Evolutionary conservation across 73 alveolate species (phyloP), one percentile per base, ranked within the genome.

Genomic region (Paramecium octaurelia): DNA sequence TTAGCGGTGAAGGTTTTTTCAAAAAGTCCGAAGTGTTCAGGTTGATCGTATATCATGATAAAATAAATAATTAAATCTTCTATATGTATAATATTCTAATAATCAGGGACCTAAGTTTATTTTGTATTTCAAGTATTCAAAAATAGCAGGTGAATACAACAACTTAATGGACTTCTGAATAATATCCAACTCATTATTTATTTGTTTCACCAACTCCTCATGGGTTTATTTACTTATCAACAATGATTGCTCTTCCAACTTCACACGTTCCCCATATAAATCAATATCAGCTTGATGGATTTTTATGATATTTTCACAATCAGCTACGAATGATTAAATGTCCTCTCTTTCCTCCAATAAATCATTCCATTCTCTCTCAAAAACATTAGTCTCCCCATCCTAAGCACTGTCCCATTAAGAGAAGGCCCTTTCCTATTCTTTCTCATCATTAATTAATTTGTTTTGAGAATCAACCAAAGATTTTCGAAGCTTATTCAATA

Each of bases 1-100:
- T 80, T 80, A 7, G 70, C 46, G 6, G 91, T 80, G 20, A 80
- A 4, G 4, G 48, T 80, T 64, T 80, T 80, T 35, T 80, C 91
- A 80, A 40, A 43, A 20, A 48, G 46, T 12, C 91, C 91, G 34
- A 80, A 80, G 75, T 80, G 91, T 80, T 80, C 91, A 18, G 91
- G 91, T 80, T 80, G 73, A 80, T 80, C 91, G 91, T 80, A 80
- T 3, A 80, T 80, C 91, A 80, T 80, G 31, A 43, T 40, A 80
- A 43, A 43, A 80, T 31, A 24, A 80, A 44, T 73, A 36, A 73
- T 73, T 73, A 73, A 73, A 73, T 73, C 87, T 73, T 44, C 57
- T 80, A 54, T 18, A 18, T 54, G 69, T 18, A 54, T 54, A 54
- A n/a, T 54, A 54, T 54, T 54, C 69, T 54, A 54, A 54, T 7